Evolutionary conservation across 2,329 filamentous ascomycete genomes (phyloP).

Genomic region (Gnomoniopsis sp.): DNA sequence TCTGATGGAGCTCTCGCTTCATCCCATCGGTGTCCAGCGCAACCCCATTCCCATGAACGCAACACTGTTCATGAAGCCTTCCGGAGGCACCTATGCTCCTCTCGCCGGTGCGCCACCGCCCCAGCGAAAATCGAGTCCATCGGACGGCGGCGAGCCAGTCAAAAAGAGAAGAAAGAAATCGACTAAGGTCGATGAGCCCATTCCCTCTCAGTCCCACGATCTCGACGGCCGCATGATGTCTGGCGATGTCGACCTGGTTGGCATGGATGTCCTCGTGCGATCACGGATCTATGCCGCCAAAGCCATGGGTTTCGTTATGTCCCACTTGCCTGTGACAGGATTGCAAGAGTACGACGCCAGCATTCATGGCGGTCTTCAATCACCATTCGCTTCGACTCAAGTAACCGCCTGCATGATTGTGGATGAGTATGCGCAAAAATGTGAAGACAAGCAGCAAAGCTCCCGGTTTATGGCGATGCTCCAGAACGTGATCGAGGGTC

Average conservation of each 20-base stretch:
- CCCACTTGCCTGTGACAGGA: constrained; percentile 63
- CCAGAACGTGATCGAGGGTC: constrained; percentile 73
- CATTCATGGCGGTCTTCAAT: constrained; percentile 65
- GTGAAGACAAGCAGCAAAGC: constrained; percentile 41
- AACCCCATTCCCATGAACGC: constrained; percentile 92
- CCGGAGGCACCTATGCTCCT: constrained; percentile 74
- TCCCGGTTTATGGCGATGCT: constrained; percentile 63
- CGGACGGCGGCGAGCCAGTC: constrained; percentile 57
- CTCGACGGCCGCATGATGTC: constrained; percentile 98
- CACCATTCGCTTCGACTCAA: constrained; percentile 80
- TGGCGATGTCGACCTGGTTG: constrained; percentile 92
- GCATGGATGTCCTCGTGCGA: constrained; percentile 80
- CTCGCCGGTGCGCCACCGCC: constrained; percentile 42
- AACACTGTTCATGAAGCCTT: constrained; percentile 86
- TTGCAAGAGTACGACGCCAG: constrained; percentile 62
- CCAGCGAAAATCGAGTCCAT: constrained; percentile 47
- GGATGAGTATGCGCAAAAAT: constrained; percentile 78
- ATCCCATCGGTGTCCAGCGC: constrained; percentile 87
- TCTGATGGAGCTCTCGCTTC: constrained; percentile 80
- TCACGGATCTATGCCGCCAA: constrained; percentile 84
- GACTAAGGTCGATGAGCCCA: constrained; percentile 72
- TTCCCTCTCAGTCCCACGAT: constrained; percentile 75
- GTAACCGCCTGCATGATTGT: constrained; percentile 78
- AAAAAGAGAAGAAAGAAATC: constrained; percentile 79
- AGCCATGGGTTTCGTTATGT: constrained; percentile 82